Base-by-base conservation (phyloP, 345 rosid genomes). In the Chamaenerion angustifolium region DNA sequence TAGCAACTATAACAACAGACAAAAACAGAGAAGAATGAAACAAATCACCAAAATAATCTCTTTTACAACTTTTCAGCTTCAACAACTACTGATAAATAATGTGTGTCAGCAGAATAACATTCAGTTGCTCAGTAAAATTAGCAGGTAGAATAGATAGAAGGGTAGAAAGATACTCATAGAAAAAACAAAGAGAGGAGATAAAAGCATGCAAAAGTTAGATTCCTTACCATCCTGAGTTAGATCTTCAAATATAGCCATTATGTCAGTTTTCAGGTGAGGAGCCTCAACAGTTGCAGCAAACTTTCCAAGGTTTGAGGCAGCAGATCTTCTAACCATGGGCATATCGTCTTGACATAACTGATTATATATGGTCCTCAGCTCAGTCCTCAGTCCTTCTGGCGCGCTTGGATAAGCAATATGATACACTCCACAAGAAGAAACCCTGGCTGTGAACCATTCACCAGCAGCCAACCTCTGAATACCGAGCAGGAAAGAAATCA, bases 301-400 rank as follows among this genome's bases (percentile, higher is more conserved):
- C 64, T 76, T 90, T 51, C 94, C 96, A 43, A 90, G 75, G 64
- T 86, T 90, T 12, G 92, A 68, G 21, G 94, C 95, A 37, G 98
- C 98, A 50, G 98, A 85, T 72, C 88, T 90, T 51, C 98, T 78
- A 63, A 90, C 98, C 95, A 81, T 90, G 19, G 95, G 98, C 98
- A 86, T 86, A 68, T 85, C 98, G 76, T 90, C 98, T 75, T 86
- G 92, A 68, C 98, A 90, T 35, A 90, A 70, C 61, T 86, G 95
- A 44, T 68, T 68, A 60, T 81, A 90, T 58, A 71, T 50, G 10
- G 82, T 60, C 52, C 98, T 66, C 48, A 86, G 62, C 72, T 90
- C 94, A 31, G 81, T 73, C 64, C 81, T 86, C 59, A 72, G 41
- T 63, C 54, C 48, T 58, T 90, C 95, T 8, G 92, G 60, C 41